phyloP scores from a whole-genome alignment of 768 basidiomycete species.

The Psilocybe cubensis region DNA sequence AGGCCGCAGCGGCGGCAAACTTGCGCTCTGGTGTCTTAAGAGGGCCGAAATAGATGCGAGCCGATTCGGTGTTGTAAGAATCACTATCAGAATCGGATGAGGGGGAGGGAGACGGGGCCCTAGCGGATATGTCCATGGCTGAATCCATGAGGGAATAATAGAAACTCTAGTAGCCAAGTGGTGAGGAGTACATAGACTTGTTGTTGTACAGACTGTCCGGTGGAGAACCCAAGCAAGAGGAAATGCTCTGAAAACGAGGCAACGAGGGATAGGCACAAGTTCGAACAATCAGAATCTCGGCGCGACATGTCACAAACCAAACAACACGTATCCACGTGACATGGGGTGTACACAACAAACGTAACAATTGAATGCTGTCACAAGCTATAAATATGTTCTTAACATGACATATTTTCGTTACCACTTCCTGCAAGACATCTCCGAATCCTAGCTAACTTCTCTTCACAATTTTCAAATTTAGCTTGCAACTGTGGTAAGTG shows the following conservation, averaged over 20 bases:
- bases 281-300: conserved; percentile 24
- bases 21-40: conserved; percentile 57
- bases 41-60: conserved; percentile 54
- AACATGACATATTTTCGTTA: no score
- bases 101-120: conserved; percentile 24
- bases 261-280: conserved; percentile 13
- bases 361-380: background rate
- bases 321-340: conserved; percentile 33
- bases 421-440: no score
- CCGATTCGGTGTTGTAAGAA: conserved; percentile 43
- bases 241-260: background rate
- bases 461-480: no score
- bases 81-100: conserved; percentile 43
- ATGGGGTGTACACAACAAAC: background rate
- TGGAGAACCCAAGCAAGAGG: background rate
- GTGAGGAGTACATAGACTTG: conserved; percentile 10
- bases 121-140: conserved; percentile 21
- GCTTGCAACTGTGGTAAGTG: no score
- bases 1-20: conserved; percentile 36
- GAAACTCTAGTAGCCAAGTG: background rate
- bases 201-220: background rate
- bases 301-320: conserved; percentile 24
- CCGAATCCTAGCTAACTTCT: no score
- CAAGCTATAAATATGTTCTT: no score
- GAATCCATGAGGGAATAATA: conserved; percentile 10